A percentile compares a stretch with the other conserved stretches of the same genome.
phyloP scores from a whole-genome alignment of 2,329 filamentous ascomycete genomes.

The Exophiala lecanii-corni region DNA sequence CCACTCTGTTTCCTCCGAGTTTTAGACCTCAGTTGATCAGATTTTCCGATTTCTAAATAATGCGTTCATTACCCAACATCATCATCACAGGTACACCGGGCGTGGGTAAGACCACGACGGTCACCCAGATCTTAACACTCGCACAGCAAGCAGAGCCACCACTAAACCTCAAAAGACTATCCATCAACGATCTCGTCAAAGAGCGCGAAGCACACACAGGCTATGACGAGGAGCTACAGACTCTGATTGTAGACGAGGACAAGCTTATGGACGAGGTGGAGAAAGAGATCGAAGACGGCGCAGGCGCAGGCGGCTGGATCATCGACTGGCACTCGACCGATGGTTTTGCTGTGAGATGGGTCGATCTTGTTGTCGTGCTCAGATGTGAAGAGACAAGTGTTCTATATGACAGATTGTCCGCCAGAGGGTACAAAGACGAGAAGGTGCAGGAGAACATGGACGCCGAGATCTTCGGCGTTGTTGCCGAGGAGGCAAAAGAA shows the following conservation, averaged over 20 bases:
- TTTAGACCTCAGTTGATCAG: no score
- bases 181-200: constrained; percentile 88
- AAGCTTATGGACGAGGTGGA: constrained; percentile 91
- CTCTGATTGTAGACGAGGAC: constrained; percentile 94
- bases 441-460: constrained; percentile 97
- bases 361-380: constrained; percentile 90
- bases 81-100: constrained; percentile 94
- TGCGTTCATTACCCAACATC: constrained; percentile 64
- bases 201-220: constrained; percentile 82
- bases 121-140: constrained; percentile 58
- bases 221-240: constrained; percentile 77
- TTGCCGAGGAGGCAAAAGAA: constrained; percentile 84
- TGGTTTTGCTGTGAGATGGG: constrained; percentile 85
- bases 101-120: constrained; percentile 91
- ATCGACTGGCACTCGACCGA: constrained; percentile 99
- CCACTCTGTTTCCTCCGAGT: no score
- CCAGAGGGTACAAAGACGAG: constrained; percentile 71
- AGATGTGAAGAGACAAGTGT: constrained; percentile 69
- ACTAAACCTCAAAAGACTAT: constrained; percentile 74
- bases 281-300: constrained; percentile 58
- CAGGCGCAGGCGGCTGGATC: constrained; percentile 67
- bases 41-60: no score
- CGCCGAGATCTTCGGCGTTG: constrained; percentile 93
- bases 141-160: constrained; percentile 45
- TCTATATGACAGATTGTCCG: constrained; percentile 75